Evolutionary conservation across 306 rosid species (phyloP), one percentile per base, ranked within the genome.

Genomic region (Benincasa hispida): DNA sequence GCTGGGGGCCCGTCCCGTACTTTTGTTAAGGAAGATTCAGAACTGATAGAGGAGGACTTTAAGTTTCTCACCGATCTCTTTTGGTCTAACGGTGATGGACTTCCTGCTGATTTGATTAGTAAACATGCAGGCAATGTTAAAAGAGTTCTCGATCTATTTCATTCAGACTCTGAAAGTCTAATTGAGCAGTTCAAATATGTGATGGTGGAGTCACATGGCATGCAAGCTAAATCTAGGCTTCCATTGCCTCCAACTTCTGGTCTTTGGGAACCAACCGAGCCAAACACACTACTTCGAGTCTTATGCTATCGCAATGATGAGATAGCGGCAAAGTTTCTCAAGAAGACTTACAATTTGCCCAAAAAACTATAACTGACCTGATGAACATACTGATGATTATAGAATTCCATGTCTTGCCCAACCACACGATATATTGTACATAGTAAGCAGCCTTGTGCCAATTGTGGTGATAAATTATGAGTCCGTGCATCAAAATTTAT

Each of bases 51-150:
- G 80, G 99, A 90, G 84, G 99, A 94, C 68, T 94, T 94, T 72
- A 92, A 89, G 87, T 84, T 76, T 86, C 88, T 94, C 25, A 86
- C 86, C 0, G 97, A 89, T 77, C 85, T 94, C 53, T 92, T 94
- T 85, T 94, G 99, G 99, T 94, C 99, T 15, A 89, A 87, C 45
- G 99, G 99, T 60, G 97, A 92, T 83, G 97, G 99, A 39, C 83
- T 94, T 78, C 99, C 99, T 2, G 78, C 76, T 39, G 97, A 94
- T 56, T 78, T 92, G 77, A 90, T 94, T 34, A 86, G 80, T 55
- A 94, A 89, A 76, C 85, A 79, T 54, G 88, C 97, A 13, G 63
- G 83, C 42, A 89, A 78, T 0, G 87, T 84, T 41, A 90, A 79
- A 78, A 78, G 60, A 77, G 76, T 88, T 10, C 91, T 92, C 41